A percentile compares a stretch with the other conserved stretches of the same genome.
Conservation (phyloP, 2,329 filamentous ascomycete species). For the Trichophyton simii region DNA sequence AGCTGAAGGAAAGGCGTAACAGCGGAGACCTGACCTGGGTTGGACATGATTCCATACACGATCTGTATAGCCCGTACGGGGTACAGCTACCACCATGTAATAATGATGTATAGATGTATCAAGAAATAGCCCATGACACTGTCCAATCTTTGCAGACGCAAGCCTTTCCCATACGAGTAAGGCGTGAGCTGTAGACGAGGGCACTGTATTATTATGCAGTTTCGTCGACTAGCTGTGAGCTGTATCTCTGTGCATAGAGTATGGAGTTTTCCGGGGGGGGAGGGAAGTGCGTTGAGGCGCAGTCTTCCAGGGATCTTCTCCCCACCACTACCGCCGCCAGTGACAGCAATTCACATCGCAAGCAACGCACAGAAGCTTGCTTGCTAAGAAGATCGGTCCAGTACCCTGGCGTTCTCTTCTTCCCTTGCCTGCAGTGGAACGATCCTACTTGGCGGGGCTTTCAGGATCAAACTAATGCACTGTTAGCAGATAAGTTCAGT, state of each 20-base stretch:
- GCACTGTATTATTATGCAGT: neutral
- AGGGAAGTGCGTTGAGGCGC: neutral
- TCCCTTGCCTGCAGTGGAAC: neutral
- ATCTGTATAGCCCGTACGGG: neutral
- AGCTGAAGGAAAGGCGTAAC: neutral
- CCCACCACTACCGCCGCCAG: neutral
- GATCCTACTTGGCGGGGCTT: conserved; percentile 2
- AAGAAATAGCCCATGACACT: too few species aligned
- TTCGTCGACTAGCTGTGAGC: neutral
- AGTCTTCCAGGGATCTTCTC: neutral
- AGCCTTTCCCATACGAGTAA: neutral
- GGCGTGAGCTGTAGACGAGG: neutral
- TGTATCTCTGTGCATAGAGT: neutral
- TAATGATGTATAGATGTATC: neutral
- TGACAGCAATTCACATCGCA: neutral
- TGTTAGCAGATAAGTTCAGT: neutral
- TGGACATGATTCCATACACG: neutral
- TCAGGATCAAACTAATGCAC: conserved; percentile 3
- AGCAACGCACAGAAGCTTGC: neutral
- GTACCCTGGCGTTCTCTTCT: neutral
- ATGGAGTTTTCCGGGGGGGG: neutral
- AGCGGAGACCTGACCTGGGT: neutral
- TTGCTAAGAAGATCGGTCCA: conserved; percentile 3
- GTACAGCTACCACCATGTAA: neutral
- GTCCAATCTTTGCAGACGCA: neutral